Percentiles rank a stretch among this genome's conserved stretches.
These are phyloP conservation scores for Fusarium piperis DNA, from an alignment of 2,329 filamentous ascomycete species.

Conservation along the genomic window DNA sequence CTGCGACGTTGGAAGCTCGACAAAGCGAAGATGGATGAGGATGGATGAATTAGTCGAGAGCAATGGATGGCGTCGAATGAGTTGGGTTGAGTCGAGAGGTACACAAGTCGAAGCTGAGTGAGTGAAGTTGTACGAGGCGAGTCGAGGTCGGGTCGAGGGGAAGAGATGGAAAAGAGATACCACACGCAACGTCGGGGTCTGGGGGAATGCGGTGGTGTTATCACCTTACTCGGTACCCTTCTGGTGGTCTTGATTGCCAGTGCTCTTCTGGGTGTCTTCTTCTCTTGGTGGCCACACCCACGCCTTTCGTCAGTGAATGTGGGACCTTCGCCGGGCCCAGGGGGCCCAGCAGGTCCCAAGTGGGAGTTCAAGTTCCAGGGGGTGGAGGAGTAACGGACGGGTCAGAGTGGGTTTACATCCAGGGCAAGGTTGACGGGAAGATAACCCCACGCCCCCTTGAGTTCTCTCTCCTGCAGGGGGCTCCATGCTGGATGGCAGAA, in stretches of 20 bases:
- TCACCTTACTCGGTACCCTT: constrained; percentile 39
- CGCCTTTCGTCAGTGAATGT: constrained; percentile 35
- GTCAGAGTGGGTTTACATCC: constrained; percentile 24
- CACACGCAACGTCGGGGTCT: constrained; percentile 33
- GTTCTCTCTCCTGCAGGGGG: constrained; percentile 22
- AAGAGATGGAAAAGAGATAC: constrained; percentile 26
- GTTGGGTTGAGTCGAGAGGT: constrained; percentile 6
- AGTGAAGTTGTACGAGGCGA: constrained; percentile 14
- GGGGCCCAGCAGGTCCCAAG: constrained; percentile 30
- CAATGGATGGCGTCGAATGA: constrained; percentile 7
- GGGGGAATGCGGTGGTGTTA: constrained; percentile 44
- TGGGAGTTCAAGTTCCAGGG: constrained; percentile 33
- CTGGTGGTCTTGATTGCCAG: constrained; percentile 24
- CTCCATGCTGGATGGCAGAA: not conserved
- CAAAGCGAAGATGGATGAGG: constrained; percentile 10
- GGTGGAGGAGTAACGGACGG: constrained; percentile 31
- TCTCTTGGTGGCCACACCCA: constrained; percentile 41
- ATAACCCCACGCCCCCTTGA: constrained; percentile 32
- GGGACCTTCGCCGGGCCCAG: constrained; percentile 19
- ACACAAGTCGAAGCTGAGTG: constrained; percentile 18
- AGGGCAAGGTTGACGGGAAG: constrained; percentile 32
- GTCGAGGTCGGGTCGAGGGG: constrained; percentile 21
- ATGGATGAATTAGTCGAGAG: constrained; percentile 6
- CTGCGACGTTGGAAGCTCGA: constrained; percentile 11
- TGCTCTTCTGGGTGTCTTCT: constrained; percentile 25